Evolutionary conservation across 1,284 basidiomycete species (phyloP), one percentile per base, ranked within the genome.

Genomic region (Fomes fomentarius): DNA sequence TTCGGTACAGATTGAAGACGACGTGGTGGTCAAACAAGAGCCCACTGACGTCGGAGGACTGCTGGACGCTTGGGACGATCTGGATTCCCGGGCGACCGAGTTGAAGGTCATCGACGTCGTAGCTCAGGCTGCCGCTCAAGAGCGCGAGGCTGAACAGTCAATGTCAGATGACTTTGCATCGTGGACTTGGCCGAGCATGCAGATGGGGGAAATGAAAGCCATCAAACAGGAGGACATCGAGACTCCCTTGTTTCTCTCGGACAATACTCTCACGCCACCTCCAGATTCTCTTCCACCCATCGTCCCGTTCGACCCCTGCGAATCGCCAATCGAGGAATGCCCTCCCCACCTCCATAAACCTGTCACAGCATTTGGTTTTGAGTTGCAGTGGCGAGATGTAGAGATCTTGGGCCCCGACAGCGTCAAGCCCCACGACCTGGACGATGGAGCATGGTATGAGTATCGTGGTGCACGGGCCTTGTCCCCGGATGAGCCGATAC

Each of bases 51-150:
- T 87, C 10, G 78, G 82, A 24, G 80, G 80, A 15, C 78, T 84
- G 66, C 64, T 88, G 34, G 84, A 85, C 52, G 80, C 79, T 17
- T 89, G 85, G 84, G 87, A 87, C 41, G 77, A 82, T 61, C 73
- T 82, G 11, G 69, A 71, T 22, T 61, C 54, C 33, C 53, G 45
- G 5, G 58, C 61, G n/a, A 57, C 62, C 3, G 62, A 63, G 41
- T 22, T 59, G 52, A 75, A 73, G 59, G 73, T 78, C 24, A 66
- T 74, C 21, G 71, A 76, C 57, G 69, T 76, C 19, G 63, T 77
- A 45, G 67, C 73, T 14, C 70, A 75, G 54, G 75, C 74, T 14
- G 72, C 73, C 4, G 70, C 72, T 1, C 65, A 68, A 31, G 70
- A 68, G 11, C 58, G 65, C 14, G 49, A 56, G 48, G 55, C 54